These are phyloP conservation scores for Boeremia exigua DNA, from an alignment of 2,329 filamentous ascomycete genomes.

Conservation along the genomic window DNA sequence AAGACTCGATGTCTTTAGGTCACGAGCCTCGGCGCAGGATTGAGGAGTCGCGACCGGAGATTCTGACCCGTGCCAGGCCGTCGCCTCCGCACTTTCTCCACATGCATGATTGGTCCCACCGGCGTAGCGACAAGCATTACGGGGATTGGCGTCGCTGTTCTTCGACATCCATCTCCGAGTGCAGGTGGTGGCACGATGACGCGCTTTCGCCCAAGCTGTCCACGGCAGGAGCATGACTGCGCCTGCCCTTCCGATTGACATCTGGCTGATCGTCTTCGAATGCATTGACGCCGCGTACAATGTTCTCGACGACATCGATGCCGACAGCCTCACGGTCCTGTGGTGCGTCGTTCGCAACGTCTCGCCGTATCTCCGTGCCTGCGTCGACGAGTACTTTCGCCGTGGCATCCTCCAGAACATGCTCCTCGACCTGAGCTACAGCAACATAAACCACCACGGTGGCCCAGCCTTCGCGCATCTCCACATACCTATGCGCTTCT, in stretches of 20 bases:
- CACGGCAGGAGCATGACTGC: slow-evolving; percentile 6
- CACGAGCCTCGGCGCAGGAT: slow-evolving; percentile 29
- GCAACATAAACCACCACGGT: slow-evolving; percentile 19
- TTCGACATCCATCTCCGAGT: slow-evolving; percentile 1
- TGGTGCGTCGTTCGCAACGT: slow-evolving; percentile 27
- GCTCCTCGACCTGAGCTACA: slow-evolving; percentile 26
- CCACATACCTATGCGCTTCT: slow-evolving; percentile 27
- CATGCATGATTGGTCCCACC: slow-evolving; percentile 14
- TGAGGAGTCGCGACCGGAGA: slow-evolving; percentile 18
- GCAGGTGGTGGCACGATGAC: slow-evolving; percentile 9
- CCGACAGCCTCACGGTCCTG: slow-evolving; percentile 18
- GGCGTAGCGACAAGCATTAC: slow-evolving; percentile 5
- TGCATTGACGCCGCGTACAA: slow-evolving; percentile 3
- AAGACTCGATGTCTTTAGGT: slow-evolving; percentile 27
- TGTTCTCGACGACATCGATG: slow-evolving; percentile 8
- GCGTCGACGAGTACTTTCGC: slow-evolving; percentile 28
- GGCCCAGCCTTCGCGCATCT: slow-evolving; percentile 19
- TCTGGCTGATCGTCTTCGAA: slow-evolving; percentile 27
- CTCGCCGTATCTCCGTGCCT: slow-evolving; percentile 18
- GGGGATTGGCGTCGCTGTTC: slow-evolving; percentile 14
- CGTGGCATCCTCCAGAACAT: slow-evolving; percentile 18
- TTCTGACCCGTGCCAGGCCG: slow-evolving; percentile 8
- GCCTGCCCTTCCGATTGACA: slow-evolving; percentile 21
- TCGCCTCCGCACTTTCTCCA: slow-evolving; percentile 17
- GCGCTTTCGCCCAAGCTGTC: not conserved